These are phyloP conservation scores for Forsythia viridissima DNA, from an alignment of 257 asterid species.

Conservation along the genomic window DNA sequence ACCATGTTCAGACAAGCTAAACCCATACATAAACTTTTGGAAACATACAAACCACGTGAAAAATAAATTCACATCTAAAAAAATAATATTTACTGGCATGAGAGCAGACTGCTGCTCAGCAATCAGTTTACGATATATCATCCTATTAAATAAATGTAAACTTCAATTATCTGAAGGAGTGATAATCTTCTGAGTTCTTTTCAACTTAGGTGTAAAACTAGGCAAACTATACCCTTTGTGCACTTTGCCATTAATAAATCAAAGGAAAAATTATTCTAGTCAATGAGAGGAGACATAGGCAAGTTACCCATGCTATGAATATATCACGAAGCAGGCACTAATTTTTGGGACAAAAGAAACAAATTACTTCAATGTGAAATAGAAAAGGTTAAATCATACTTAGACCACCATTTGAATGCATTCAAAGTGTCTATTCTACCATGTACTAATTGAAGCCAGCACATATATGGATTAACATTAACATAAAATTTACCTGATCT, in stretches of 20 bases:
- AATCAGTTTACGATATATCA: neutral
- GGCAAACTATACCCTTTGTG: neutral
- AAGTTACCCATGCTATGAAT: neutral
- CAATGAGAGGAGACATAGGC: neutral
- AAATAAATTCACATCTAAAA: neutral
- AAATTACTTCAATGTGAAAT: neutral
- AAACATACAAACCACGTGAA: neutral
- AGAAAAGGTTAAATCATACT: neutral
- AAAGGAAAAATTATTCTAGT: neutral
- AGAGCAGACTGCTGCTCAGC: neutral
- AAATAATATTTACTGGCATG: neutral
- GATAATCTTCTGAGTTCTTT: neutral
- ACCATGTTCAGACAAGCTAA: neutral
- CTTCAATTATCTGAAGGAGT: neutral
- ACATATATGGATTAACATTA: neutral
- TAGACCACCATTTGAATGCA: neutral
- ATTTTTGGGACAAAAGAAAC: neutral
- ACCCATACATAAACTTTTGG: neutral
- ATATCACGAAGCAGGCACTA: neutral
- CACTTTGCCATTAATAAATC: neutral
- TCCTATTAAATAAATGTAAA: neutral
- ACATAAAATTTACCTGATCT: slow-evolving; percentile 44
- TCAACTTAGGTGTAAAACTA: neutral
- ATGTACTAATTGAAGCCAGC: neutral
- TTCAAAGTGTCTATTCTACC: neutral